phyloP scores from a whole-genome alignment of 2,329 filamentous ascomycete species.

The Dactylellina leptospora region DNA sequence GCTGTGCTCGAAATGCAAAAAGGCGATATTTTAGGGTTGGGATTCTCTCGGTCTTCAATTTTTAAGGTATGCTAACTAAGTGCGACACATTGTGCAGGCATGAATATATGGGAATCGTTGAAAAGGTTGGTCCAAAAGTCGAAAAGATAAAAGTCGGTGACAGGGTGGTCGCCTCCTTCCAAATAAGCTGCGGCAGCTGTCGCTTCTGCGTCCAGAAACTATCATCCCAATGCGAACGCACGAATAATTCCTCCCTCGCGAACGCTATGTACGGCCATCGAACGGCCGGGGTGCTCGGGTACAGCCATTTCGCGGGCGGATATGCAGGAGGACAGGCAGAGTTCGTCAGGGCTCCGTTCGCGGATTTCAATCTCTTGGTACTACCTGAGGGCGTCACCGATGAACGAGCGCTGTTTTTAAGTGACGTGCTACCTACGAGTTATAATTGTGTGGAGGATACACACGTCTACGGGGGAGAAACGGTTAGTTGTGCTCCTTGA shows the following conservation, averaged over 20 bases:
- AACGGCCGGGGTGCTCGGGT: slow-evolving; percentile 72
- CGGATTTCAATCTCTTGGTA: slow-evolving; percentile 80
- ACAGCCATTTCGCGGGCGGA: slow-evolving; percentile 75
- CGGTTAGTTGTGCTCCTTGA: slow-evolving; percentile 76
- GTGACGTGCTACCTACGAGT: slow-evolving; percentile 79
- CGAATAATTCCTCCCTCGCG: slow-evolving; percentile 75
- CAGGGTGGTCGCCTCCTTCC: slow-evolving; percentile 84
- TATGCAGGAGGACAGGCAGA: slow-evolving; percentile 89
- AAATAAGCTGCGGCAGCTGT: slow-evolving; percentile 74
- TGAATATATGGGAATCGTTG: slow-evolving; percentile 66
- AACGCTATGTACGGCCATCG: slow-evolving; percentile 81
- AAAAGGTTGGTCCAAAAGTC: slow-evolving; percentile 67
- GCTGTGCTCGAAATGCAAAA: slow-evolving; percentile 69
- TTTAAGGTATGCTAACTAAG: background rate
- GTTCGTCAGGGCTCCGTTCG: slow-evolving; percentile 82
- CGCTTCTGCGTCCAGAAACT: slow-evolving; percentile 81
- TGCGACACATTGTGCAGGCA: slow-evolving; percentile 58
- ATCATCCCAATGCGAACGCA: slow-evolving; percentile 80
- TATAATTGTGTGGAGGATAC: slow-evolving; percentile 87
- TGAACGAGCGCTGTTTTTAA: slow-evolving; percentile 82
- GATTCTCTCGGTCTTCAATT: background rate
- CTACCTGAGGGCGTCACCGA: slow-evolving; percentile 82
- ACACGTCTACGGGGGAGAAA: slow-evolving; percentile 77
- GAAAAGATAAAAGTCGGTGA: slow-evolving; percentile 68
- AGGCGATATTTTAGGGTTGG: slow-evolving; percentile 71